Conservation (phyloP, 2,329 filamentous ascomycete genomes). For the Magnaporthiopsis poae region DNA sequence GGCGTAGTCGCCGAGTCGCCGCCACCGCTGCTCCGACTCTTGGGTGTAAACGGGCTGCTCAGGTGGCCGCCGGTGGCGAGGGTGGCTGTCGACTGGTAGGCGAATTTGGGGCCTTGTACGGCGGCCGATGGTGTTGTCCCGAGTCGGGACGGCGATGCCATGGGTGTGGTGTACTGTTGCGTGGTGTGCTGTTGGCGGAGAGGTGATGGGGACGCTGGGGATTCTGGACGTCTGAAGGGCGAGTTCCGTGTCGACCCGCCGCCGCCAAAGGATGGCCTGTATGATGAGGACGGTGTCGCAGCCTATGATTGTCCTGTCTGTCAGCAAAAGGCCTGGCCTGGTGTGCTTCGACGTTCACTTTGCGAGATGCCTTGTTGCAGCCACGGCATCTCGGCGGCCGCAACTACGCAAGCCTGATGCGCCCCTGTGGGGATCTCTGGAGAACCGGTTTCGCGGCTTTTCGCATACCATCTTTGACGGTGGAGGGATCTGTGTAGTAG, state of each 20-base stretch:
- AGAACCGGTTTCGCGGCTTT: too few species aligned
- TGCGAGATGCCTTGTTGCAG: too few species aligned
- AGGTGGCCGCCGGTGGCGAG: constrained; percentile 15
- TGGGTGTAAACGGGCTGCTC: constrained; percentile 16
- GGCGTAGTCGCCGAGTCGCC: neutral
- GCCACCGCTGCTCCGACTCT: neutral
- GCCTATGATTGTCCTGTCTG: neutral
- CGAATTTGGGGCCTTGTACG: constrained; percentile 34
- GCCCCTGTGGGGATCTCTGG: too few species aligned
- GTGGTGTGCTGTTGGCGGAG: constrained; percentile 48
- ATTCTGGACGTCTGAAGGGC: constrained; percentile 53
- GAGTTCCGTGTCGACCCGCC: constrained; percentile 61
- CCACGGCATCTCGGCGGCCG: too few species aligned
- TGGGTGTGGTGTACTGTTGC: constrained; percentile 44
- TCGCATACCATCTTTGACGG: too few species aligned
- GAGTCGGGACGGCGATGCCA: constrained; percentile 44
- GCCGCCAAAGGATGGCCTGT: constrained; percentile 62
- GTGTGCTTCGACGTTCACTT: too few species aligned
- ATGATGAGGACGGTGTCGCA: constrained; percentile 23
- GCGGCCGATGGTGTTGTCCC: constrained; percentile 30
- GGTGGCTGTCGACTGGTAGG: constrained; percentile 29
- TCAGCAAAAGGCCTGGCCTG: too few species aligned
- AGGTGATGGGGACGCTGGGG: constrained; percentile 54
- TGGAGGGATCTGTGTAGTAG: too few species aligned
- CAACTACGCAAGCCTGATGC: too few species aligned